A percentile compares a stretch with the other conserved stretches of the same genome.
Conservation (phyloP, 768 basidiomycete species). For the Glaciozyma martinii region DNA sequence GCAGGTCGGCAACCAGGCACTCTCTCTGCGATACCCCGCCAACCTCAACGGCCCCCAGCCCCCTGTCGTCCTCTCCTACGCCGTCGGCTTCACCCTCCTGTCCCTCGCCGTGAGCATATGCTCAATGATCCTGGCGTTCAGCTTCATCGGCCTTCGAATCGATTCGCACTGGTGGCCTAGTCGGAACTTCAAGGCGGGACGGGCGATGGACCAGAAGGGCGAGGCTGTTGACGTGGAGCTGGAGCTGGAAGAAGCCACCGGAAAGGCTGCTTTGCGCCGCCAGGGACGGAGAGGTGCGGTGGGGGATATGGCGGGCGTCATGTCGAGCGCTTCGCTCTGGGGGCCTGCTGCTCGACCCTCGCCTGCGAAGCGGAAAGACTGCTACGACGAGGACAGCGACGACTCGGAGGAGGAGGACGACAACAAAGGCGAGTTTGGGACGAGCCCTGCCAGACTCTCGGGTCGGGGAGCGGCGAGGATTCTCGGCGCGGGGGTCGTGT, state of each 20-base stretch:
- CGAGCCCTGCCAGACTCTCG: slow-evolving; percentile 13
- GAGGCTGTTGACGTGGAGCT: background rate
- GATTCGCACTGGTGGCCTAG: background rate
- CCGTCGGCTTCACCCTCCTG: slow-evolving; percentile 21
- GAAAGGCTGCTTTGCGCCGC: background rate
- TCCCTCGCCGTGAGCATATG: slow-evolving; percentile 22
- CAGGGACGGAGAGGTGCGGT: too few relatives aligned
- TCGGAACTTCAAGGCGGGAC: background rate
- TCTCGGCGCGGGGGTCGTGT: slow-evolving; percentile 16
- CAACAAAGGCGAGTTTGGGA: slow-evolving; percentile 21
- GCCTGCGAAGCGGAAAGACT: background rate
- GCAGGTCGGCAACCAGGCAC: slow-evolving; percentile 27
- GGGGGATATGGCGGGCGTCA: too few relatives aligned
- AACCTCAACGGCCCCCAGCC: background rate
- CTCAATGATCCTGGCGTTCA: slow-evolving; percentile 28
- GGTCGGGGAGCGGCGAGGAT: slow-evolving; percentile 14
- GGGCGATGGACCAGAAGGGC: background rate
- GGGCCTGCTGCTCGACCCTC: too few relatives aligned
- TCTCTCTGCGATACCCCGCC: slow-evolving; percentile 2
- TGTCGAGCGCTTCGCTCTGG: too few relatives aligned
- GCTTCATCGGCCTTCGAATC: slow-evolving; percentile 28
- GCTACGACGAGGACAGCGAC: background rate
- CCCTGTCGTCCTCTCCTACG: slow-evolving; percentile 17
- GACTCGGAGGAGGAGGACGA: slow-evolving; percentile 8
- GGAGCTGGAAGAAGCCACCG: background rate